phyloP scores from a whole-genome alignment of 306 rosid species.

The Macrotyloma uniflorum region DNA sequence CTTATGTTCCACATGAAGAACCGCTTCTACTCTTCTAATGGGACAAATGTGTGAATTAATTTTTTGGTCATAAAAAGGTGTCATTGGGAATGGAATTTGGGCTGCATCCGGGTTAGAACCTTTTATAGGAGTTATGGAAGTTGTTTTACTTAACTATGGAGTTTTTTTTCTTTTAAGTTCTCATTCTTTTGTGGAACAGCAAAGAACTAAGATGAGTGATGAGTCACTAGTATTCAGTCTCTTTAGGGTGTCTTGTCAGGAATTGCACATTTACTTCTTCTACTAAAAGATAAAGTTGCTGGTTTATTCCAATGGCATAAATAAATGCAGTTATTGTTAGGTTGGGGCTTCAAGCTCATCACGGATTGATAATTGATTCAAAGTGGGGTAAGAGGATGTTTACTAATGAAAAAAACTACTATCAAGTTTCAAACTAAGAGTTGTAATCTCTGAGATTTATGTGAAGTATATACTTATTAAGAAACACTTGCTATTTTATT shows the following conservation, averaged over 20 bases:
- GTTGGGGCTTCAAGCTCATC: background rate
- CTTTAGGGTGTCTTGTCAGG: conserved; percentile 1
- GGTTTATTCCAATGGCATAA: background rate
- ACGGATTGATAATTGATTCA: background rate
- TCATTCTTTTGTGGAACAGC: background rate
- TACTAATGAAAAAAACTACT: background rate
- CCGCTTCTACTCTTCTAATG: conserved; percentile 5
- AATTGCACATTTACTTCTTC: background rate
- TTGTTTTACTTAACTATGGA: too few relatives aligned
- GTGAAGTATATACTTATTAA: background rate
- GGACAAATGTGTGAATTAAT: conserved; percentile 15
- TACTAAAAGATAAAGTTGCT: background rate
- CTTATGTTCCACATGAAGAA: background rate
- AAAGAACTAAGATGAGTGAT: background rate
- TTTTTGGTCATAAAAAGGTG: background rate
- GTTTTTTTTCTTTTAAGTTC: background rate
- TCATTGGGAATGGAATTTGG: conserved; percentile 8
- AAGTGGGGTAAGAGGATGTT: background rate
- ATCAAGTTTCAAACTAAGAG: background rate
- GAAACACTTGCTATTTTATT: background rate
- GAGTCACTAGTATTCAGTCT: background rate
- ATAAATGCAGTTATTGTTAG: background rate
- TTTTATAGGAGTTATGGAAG: too few relatives aligned
- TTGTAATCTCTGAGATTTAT: background rate
- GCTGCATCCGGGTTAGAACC: background rate